Evolutionary conservation across 2,329 filamentous ascomycete genomes (phyloP).

Genomic region (Aaosphaeria arxii): DNA sequence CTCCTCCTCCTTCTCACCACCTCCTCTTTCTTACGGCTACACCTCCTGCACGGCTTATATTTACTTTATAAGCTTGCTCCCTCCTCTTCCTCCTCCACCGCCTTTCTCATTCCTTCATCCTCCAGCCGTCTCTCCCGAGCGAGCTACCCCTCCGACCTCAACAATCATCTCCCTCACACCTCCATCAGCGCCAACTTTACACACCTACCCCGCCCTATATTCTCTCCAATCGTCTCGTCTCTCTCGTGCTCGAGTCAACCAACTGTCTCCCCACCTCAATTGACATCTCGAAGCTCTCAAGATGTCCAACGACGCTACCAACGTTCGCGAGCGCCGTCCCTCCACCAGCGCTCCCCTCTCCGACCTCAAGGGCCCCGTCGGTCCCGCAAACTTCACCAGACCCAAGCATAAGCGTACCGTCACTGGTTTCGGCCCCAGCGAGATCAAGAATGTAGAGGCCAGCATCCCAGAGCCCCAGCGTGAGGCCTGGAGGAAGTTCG

Average conservation of each 20-base stretch:
- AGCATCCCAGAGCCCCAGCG: conserved; percentile 85
- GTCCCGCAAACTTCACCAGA: conserved; percentile 74
- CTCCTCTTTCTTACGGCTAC: too few relatives aligned
- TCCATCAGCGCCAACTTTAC: conserved; percentile 7
- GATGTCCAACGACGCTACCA: conserved; percentile 25
- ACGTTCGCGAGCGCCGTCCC: conserved; percentile 72
- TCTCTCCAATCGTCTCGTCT: conserved; percentile 19
- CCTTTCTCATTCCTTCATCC: background rate
- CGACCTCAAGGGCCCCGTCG: conserved; percentile 81
- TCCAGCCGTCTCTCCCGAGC: background rate
- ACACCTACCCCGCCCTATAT: conserved; percentile 20
- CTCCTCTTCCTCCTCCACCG: background rate
- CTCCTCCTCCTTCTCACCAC: too few relatives aligned
- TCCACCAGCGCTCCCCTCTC: conserved; percentile 80
- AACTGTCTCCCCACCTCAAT: conserved; percentile 23
- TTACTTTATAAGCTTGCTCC: background rate
- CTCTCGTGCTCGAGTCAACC: conserved; percentile 10
- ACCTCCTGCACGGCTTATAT: too few relatives aligned
- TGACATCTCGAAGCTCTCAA: conserved; percentile 16
- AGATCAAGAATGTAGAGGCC: conserved; percentile 94
- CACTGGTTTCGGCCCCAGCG: conserved; percentile 83
- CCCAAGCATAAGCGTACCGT: conserved; percentile 98
- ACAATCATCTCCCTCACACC: background rate
- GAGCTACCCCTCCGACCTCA: background rate
- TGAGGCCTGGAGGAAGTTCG: conserved; percentile 66